Conservation (phyloP, 176 grass and related monocot species). For the Alopecurus myosuroides region DNA sequence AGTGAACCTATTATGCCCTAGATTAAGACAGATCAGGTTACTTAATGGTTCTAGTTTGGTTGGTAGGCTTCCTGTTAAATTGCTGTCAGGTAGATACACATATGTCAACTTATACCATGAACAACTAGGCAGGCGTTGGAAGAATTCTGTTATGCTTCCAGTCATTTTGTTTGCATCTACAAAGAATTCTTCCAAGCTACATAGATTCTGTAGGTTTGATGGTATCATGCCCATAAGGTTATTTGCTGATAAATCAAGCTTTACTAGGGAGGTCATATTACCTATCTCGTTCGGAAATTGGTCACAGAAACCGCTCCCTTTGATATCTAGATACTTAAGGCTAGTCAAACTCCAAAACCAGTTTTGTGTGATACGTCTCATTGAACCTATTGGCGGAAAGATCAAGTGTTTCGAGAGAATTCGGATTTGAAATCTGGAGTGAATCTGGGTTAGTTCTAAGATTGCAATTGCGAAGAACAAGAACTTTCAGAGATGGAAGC, state of each 20-base stretch:
- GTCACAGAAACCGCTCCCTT: accelerated
- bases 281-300: neutral
- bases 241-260: accelerated
- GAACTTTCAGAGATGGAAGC: neutral
- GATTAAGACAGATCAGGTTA: neutral
- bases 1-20: neutral
- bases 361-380: neutral
- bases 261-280: neutral
- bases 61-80: neutral
- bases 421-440: neutral
- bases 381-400: neutral
- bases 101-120: neutral
- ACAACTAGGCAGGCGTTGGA: neutral
- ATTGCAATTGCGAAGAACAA: accelerated
- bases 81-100: accelerated
- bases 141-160: conserved; percentile 9
- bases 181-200: neutral
- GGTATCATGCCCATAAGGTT: neutral
- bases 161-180: neutral
- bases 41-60: neutral
- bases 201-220: neutral
- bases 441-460: neutral
- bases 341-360: conserved; percentile 13
- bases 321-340: neutral
- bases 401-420: neutral